Evolutionary conservation across 2,329 filamentous ascomycete species (phyloP), one percentile per base, ranked within the genome.

Genomic region (Colletotrichum coccodes): DNA sequence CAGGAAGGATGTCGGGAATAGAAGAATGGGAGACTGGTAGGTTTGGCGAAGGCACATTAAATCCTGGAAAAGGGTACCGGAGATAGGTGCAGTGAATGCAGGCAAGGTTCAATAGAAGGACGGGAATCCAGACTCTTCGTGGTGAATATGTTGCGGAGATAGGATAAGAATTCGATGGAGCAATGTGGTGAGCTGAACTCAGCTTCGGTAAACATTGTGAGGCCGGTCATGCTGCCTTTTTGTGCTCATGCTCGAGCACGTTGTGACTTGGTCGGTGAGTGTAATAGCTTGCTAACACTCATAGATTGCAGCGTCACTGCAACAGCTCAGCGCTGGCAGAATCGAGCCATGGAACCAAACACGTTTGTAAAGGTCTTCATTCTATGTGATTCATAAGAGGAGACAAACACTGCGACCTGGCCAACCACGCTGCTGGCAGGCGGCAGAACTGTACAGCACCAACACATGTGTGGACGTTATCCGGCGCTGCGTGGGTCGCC

Each of bases 71-170:
- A 7, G 21, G 40, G 8, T 28, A 34, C 23, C 42, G 56, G 56
- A 59, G 56, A 59, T 59, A 8, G 56, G 21, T 26, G 3, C 26
- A 8, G 30, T 36, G 42, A 46, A 32, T 59, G 9, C 14, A 8
- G 1, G 11, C n/a, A 46, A 36, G 8, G 40, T 28, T 59, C 23
- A 11, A 9, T 23, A 12, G 21, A 36, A 4, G 21, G 50, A 16
- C 30, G 30, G 40, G 30, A 9, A n/a, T 16, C 42, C n/a, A 16
- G 30, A 23, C 14, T 56, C 18, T 21, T 34, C 14, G 14, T 23
- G 30, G 56, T 59, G 56, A 59, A 59, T 26, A 9, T 46, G 40
- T 26, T 46, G 8, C 30, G 56, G 56, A 47, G 56, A 59, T 59
- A 46, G 40, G 40, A 36, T 26, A 26, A 28, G 36, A n/a, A 9